Evolutionary conservation across 306 rosid species (phyloP), one percentile per base, ranked within the genome.

Genomic region (Vicia sativa): DNA sequence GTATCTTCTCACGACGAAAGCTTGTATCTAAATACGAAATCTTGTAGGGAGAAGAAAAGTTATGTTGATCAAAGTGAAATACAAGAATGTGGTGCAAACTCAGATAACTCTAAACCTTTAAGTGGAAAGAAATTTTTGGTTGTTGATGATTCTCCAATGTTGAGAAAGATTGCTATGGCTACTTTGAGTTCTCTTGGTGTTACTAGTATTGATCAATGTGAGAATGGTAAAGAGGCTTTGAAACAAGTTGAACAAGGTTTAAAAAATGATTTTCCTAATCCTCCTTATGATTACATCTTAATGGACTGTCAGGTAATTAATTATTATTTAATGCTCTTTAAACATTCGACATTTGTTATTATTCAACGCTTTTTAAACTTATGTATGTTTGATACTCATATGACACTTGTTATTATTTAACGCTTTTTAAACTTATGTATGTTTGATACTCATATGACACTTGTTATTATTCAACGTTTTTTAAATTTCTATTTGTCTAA

Each of bases 251-350:
- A 39, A 43, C 72, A 74, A 11, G 88, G 65, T 67, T 75, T 86
- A 28, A 7, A 11, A 1, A 79, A 67, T 16, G 48, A 58, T 39
- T 59, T 18, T 39, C 43, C 73, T 21, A 21, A 34, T 56, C 78
- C 71, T 68, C 91, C 96, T 46, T 90, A 78, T 18, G 89, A 90
- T 68, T 90, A 80, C 74, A 82, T 90, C 64, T 62, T 93, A 37
- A 90, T 93, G 97, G 98, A 88, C 31, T 86, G 91, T 42, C 84
- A 85, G 95, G 96, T 88, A 73, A 75, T 23, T 13, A 49, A 1
- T 52, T 6, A 35, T 48, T 45, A 63, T 5, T 5, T 2, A 28
- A 34, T 8, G 6, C 8, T 28, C 12, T 5, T n/a, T 29, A 29
- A 31, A 6, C 2, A 0, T 31, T 0, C 6, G 8, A 25, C 0